Evolutionary conservation across 2,329 filamentous ascomycete genomes (phyloP).

Genomic region (Scolecobasidium constrictum): DNA sequence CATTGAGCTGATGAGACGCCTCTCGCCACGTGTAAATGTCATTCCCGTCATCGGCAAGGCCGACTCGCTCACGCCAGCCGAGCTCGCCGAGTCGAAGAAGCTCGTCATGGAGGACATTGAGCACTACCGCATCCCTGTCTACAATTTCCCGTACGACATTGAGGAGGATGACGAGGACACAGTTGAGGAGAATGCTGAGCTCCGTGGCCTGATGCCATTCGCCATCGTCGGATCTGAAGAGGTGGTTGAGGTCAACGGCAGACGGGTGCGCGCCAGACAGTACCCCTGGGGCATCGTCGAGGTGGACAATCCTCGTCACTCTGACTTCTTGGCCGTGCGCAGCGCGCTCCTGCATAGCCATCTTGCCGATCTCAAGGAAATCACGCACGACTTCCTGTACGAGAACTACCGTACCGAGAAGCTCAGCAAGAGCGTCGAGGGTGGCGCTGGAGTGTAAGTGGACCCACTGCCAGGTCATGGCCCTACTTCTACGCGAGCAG

Average conservation of each 20-base stretch:
- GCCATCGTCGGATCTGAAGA: conserved; percentile 98
- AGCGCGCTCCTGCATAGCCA: conserved; percentile 96
- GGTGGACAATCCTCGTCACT: conserved; percentile 98
- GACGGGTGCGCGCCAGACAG: conserved; percentile 85
- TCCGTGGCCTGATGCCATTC: conserved; percentile 95
- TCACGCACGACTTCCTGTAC: conserved; percentile 99
- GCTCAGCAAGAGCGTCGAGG: conserved; percentile 97
- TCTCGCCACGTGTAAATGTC: conserved; percentile 95
- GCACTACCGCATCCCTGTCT: conserved; percentile 98
- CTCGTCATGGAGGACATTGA: conserved; percentile 99
- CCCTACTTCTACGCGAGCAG: background rate
- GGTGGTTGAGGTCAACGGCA: conserved; percentile 83
- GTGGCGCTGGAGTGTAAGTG: conserved; percentile 76
- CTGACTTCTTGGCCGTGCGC: conserved; percentile 94
- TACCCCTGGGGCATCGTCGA: conserved; percentile 99
- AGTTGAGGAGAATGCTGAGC: conserved; percentile 96
- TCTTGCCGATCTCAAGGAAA: conserved; percentile 96
- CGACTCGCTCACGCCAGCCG: conserved; percentile 89
- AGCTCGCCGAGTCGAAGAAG: conserved; percentile 98
- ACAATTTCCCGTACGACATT: conserved; percentile 99
- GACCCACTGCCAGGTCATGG: conserved; percentile 8
- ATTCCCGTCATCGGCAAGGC: conserved; percentile 98
- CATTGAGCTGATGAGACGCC: conserved; percentile 98
- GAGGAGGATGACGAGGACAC: conserved; percentile 99
- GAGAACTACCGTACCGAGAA: conserved; percentile 99